Evolutionary conservation across 805 yeast genomes (phyloP), one percentile per base, ranked within the genome.

Genomic region (Cyberlindnera misumaiensis): DNA sequence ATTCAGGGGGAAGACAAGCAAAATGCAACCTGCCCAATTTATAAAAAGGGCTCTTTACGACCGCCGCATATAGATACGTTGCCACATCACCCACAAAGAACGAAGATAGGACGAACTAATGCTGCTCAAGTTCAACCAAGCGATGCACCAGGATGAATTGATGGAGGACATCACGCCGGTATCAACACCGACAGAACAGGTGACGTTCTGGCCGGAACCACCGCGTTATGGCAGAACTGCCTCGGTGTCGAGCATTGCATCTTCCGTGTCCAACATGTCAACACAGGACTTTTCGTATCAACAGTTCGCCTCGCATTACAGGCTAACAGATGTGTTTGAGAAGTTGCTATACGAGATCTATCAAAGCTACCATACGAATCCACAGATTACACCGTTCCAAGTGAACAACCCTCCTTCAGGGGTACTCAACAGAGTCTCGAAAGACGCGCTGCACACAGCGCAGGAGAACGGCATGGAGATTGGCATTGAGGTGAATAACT

Each of bases 371-470:
- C 68, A 73, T 12, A 65, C 65, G 34, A 75, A 71, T 48, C 87
- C 88, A 6, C 72, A 75, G 26, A 64, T 70, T 7, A 80, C 89
- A 0, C 89, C 89, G 0, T 81, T 81, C 52, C 79, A 79, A 45
- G 71, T 74, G 13, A 55, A 65, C 30, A 72, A 72, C 49, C 88
- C 87, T 7, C 87, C 88, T 0, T 68, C 80, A 1, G 87, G 87
- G 1, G 68, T 81, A 4, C 65, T 79, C 15, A 75, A 77, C 30
- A 67, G 68, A 38, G 80, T 79, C 0, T 73, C 84, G 6, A 77
- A 76, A 48, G 67, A 73, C 31, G 70, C 81, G 20, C 59, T 75
- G 24, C 62, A 64, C 41, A 43, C 47, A 34, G 67, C 72, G 0
- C 49, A 57, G 24, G 51, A 42, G 4, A 44, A 43, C 5, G 58